Conservation (phyloP, 371 early-diverging fungal species). For the Sporodiniella umbellata region DNA sequence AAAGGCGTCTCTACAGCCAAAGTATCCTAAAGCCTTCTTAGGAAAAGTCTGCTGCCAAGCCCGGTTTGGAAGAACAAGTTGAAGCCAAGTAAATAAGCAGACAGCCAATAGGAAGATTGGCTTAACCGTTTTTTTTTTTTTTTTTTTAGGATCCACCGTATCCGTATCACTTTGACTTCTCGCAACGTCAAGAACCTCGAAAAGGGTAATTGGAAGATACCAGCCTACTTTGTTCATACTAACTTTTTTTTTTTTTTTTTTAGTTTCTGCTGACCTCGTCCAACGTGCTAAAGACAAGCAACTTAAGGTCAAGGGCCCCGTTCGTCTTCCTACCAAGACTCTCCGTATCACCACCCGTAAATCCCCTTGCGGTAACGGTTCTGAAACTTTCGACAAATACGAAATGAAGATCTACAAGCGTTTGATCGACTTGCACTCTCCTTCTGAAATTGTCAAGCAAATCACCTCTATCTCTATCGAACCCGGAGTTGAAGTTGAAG, state of each 20-base stretch:
- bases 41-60: slow-evolving; percentile 51
- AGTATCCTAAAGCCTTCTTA: slow-evolving; percentile 1
- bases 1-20: too few relatives aligned
- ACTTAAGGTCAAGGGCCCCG: slow-evolving; percentile 75
- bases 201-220: slow-evolving; percentile 56
- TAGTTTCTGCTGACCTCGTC: slow-evolving; percentile 88
- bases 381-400: slow-evolving; percentile 98
- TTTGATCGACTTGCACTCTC: too few relatives aligned
- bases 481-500: too few relatives aligned
- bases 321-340: slow-evolving; percentile 98
- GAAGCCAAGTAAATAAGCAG: slow-evolving; percentile 39
- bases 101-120: too few relatives aligned
- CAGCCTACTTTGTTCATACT: too few relatives aligned
- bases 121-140: too few relatives aligned
- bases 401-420: slow-evolving; percentile 67
- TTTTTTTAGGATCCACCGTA: slow-evolving; percentile 29
- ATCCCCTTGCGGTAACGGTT: slow-evolving; percentile 99
- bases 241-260: too few relatives aligned
- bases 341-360: slow-evolving; percentile 98
- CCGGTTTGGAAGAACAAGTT: slow-evolving; percentile 56
- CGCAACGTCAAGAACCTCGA: slow-evolving; percentile 94
- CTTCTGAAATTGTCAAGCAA: too few relatives aligned
- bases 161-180: too few relatives aligned
- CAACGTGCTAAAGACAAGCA: too few relatives aligned
- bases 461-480: too few relatives aligned